Percentiles rank a stretch among this genome's conserved stretches.
Evolutionary conservation across 352 stramenopile genomes (phyloP).

Genomic region (Pythium volutum): DNA sequence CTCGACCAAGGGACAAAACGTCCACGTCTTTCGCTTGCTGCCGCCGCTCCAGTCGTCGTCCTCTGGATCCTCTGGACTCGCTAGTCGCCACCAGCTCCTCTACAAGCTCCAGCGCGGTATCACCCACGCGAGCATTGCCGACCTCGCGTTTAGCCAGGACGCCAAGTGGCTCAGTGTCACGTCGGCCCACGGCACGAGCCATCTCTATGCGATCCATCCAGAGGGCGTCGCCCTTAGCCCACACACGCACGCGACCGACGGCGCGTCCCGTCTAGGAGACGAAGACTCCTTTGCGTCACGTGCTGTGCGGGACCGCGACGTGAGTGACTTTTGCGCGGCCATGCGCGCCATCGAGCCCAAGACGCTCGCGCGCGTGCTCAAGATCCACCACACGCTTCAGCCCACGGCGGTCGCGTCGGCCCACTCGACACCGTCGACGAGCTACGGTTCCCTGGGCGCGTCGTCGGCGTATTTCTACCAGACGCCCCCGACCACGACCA

Average conservation of each 20-base stretch:
- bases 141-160: slow-evolving; percentile 81
- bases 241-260: slow-evolving; percentile 59
- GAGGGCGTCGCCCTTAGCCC: slow-evolving; percentile 65
- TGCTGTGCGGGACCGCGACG: slow-evolving; percentile 31
- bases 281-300: not conserved
- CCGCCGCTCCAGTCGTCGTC: slow-evolving; percentile 47
- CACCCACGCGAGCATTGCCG: slow-evolving; percentile 79
- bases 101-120: slow-evolving; percentile 89
- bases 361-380: slow-evolving; percentile 64
- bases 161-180: slow-evolving; percentile 86
- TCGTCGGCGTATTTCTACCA: slow-evolving; percentile 23
- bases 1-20: slow-evolving; percentile 82
- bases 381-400: slow-evolving; percentile 66
- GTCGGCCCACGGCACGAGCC: slow-evolving; percentile 79
- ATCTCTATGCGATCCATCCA: slow-evolving; percentile 79
- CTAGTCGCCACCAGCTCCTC: slow-evolving; percentile 47
- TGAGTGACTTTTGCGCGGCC: slow-evolving; percentile 72
- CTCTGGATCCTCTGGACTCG: slow-evolving; percentile 5
- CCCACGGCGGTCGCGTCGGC: slow-evolving; percentile 14
- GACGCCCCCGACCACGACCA: slow-evolving; percentile 25
- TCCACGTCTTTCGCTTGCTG: slow-evolving; percentile 80
- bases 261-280: not conserved
- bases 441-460: slow-evolving; percentile 15
- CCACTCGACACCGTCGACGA: slow-evolving; percentile 29
- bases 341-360: slow-evolving; percentile 62